Percentiles rank a stretch among this genome's conserved stretches.
These are phyloP conservation scores for Aureobasidium sp. DNA, from an alignment of 2,329 filamentous ascomycete species.

Conservation along the genomic window DNA sequence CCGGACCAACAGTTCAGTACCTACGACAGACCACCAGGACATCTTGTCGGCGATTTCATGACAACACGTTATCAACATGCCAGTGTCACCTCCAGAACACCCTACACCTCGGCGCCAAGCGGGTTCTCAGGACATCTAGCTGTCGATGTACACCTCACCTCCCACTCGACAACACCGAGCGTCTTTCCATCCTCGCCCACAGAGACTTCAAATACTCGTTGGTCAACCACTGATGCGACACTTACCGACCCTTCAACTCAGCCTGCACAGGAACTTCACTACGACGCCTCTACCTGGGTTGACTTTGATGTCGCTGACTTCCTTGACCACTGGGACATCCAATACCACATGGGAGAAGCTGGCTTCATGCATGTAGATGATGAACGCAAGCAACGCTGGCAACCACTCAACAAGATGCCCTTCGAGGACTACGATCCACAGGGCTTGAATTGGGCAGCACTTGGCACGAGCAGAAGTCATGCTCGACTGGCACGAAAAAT, in stretches of 20 bases:
- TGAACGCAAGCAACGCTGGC: conserved; percentile 18
- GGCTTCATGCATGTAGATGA: conserved; percentile 18
- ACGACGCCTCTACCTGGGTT: conserved; percentile 1
- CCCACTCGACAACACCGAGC: not conserved
- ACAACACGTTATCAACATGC: not conserved
- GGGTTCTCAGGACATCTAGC: not conserved
- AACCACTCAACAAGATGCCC: conserved; percentile 9
- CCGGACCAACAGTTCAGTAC: not conserved
- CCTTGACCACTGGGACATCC: conserved; percentile 26
- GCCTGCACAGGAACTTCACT: not conserved
- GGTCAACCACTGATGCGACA: not conserved
- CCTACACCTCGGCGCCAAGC: not conserved
- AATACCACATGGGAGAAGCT: conserved; percentile 20
- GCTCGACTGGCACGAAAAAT: conserved; percentile 25
- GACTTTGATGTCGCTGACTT: conserved; percentile 28
- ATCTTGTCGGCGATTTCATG: not conserved
- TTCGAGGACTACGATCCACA: conserved; percentile 27
- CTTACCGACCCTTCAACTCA: not conserved
- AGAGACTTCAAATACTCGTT: not conserved
- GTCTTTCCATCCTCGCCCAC: not conserved
- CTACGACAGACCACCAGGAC: not conserved
- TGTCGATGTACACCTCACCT: not conserved
- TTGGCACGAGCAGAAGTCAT: conserved; percentile 24
- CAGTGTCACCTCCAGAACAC: not conserved
- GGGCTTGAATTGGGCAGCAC: conserved; percentile 30